These are phyloP conservation scores for Globisporangium ultimum DNA, from an alignment of 352 stramenopile species.

Conservation along the genomic window DNA sequence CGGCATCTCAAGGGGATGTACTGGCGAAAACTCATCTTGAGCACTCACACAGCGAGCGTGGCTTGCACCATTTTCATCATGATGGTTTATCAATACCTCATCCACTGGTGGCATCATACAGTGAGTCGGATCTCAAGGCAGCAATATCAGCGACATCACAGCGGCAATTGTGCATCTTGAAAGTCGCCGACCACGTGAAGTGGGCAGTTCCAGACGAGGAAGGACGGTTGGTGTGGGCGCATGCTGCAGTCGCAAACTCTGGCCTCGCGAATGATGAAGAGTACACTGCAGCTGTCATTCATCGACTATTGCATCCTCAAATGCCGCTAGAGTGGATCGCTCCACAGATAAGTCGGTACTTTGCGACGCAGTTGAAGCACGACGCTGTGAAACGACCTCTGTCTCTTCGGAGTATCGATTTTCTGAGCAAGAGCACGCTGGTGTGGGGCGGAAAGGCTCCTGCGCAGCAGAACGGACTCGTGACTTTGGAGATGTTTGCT, in stretches of 20 bases:
- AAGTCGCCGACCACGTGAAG: slow-evolving; percentile 52
- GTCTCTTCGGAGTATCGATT: slow-evolving; percentile 73
- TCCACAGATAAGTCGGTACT: slow-evolving; percentile 71
- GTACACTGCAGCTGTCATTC: slow-evolving; percentile 27
- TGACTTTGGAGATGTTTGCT: slow-evolving; percentile 67
- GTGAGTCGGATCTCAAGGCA: slow-evolving; percentile 35
- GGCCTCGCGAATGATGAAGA: slow-evolving; percentile 12
- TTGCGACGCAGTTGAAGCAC: slow-evolving; percentile 65
- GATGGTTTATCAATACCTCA: slow-evolving; percentile 3
- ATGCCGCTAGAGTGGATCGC: slow-evolving; percentile 65
- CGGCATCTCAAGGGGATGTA: slow-evolving; percentile 14
- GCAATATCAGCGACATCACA: slow-evolving; percentile 25
- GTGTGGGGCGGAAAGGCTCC: slow-evolving; percentile 56
- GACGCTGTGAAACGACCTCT: slow-evolving; percentile 65
- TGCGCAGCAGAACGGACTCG: slow-evolving; percentile 30
- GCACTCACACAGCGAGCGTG: slow-evolving; percentile 17
- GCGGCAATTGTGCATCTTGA: slow-evolving; percentile 46
- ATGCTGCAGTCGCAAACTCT: slow-evolving; percentile 49
- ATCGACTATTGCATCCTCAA: slow-evolving; percentile 35
- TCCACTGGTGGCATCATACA: slow-evolving; percentile 22
- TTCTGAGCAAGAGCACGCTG: slow-evolving; percentile 66
- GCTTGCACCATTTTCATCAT: neutral
- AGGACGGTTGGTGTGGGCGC: slow-evolving; percentile 64
- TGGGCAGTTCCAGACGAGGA: slow-evolving; percentile 35
- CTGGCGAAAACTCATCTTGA: slow-evolving; percentile 11